Conservation (phyloP, 805 yeast species). For the Ogataea allantospora region DNA sequence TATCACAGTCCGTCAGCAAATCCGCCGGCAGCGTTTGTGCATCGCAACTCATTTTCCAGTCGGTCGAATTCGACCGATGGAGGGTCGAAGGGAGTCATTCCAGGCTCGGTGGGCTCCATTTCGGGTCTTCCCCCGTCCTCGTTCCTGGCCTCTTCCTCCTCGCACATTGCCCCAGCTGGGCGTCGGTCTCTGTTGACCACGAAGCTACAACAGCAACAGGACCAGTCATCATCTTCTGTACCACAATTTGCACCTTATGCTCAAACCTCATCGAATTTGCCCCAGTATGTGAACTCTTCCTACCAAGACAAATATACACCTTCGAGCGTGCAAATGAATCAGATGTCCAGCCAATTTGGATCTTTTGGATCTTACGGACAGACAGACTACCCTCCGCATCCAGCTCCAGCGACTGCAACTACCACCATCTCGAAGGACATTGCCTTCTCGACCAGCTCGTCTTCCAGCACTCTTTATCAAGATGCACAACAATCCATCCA, state of each 20-base stretch:
- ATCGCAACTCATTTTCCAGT: conserved; percentile 27
- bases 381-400: conserved; percentile 34
- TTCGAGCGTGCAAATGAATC: conserved; percentile 8
- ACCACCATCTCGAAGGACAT: conserved; percentile 52
- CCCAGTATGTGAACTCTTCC: conserved; percentile 40
- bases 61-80: conserved; percentile 29
- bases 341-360: conserved; percentile 18
- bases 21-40: conserved; percentile 29
- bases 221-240: conserved; percentile 8
- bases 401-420: conserved; percentile 51
- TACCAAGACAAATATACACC: conserved; percentile 17
- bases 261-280: conserved; percentile 37
- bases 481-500: conserved; percentile 31
- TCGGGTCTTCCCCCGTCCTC: conserved; percentile 17
- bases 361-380: conserved; percentile 9
- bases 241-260: conserved; percentile 40
- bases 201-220: conserved; percentile 18
- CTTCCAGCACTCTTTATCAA: conserved; percentile 33
- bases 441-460: conserved; percentile 39
- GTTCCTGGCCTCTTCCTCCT: conserved; percentile 17
- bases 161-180: conserved; percentile 28
- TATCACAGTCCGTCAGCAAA: conserved; percentile 35
- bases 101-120: conserved; percentile 9
- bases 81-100: conserved; percentile 1
- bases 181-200: conserved; percentile 32